Evolutionary conservation across 2,329 filamentous ascomycete species (phyloP).

Genomic region (Mycosphaerella arachidis): DNA sequence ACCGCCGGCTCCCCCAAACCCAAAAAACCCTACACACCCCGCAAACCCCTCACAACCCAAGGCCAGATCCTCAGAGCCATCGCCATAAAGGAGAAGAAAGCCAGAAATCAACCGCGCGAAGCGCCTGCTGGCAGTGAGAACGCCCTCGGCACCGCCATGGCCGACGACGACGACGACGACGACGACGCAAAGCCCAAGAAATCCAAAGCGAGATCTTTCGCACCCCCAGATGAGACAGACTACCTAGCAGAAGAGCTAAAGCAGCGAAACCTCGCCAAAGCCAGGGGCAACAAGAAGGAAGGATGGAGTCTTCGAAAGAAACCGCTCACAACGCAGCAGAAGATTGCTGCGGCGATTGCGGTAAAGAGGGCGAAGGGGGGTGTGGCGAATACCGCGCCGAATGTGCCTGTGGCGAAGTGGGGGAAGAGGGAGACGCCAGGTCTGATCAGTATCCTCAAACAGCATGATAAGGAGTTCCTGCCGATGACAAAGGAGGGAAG

Average conservation of each 20-base stretch:
- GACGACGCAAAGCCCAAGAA: neutral
- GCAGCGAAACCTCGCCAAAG: neutral
- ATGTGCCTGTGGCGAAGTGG: neutral
- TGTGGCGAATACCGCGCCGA: neutral
- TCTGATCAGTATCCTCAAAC: neutral
- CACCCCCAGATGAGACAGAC: neutral
- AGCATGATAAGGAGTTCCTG: neutral
- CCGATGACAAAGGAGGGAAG: neutral
- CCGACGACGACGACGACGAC: neutral
- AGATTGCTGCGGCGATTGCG: conserved; percentile 1
- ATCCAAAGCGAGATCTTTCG: neutral
- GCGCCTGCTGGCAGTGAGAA: neutral
- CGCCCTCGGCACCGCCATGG: neutral
- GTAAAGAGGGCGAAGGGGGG: neutral
- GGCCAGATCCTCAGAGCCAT: conserved; percentile 9
- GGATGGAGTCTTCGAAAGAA: neutral
- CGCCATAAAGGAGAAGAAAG: neutral
- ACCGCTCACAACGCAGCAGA: conserved; percentile 2
- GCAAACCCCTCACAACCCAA: conserved; percentile 10
- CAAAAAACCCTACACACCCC: neutral
- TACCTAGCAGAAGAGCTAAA: neutral
- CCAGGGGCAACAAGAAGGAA: neutral
- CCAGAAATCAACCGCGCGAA: neutral
- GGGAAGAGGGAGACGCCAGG: neutral
- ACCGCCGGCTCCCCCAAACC: neutral